Conservation (phyloP, 257 asterid genomes). For the Fraxinus excelsior region DNA sequence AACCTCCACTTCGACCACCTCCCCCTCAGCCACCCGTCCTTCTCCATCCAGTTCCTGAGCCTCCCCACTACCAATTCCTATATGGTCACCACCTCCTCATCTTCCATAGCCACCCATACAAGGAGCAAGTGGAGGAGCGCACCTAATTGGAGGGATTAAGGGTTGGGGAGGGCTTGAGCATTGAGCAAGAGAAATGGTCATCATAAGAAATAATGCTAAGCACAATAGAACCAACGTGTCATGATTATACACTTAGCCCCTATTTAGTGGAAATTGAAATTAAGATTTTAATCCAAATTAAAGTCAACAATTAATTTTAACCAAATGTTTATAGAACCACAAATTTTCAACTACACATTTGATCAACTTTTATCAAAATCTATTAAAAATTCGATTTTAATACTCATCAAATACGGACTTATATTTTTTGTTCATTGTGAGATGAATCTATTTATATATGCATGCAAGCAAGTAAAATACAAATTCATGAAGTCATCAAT, state of each 20-base stretch:
- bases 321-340: no score
- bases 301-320: no score
- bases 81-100: conserved; percentile 23
- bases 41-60: background rate
- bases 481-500: conserved; percentile 10
- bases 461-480: background rate
- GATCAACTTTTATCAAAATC: no score
- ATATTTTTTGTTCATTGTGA: background rate
- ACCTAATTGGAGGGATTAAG: background rate
- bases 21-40: background rate
- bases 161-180: background rate
- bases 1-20: background rate
- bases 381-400: no score
- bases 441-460: conserved; percentile 6
- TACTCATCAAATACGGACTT: background rate
- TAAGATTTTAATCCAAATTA: no score
- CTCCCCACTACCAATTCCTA: conserved; percentile 16
- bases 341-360: no score
- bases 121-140: background rate
- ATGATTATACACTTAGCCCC: background rate
- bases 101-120: conserved; percentile 3
- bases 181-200: conserved; percentile 7
- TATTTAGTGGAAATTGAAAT: no score
- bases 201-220: conserved; percentile 3
- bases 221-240: conserved; percentile 15